Evolutionary conservation across 2,329 filamentous ascomycete genomes (phyloP), one percentile per base, ranked within the genome.

Genomic region (Colletotrichum spinosum): DNA sequence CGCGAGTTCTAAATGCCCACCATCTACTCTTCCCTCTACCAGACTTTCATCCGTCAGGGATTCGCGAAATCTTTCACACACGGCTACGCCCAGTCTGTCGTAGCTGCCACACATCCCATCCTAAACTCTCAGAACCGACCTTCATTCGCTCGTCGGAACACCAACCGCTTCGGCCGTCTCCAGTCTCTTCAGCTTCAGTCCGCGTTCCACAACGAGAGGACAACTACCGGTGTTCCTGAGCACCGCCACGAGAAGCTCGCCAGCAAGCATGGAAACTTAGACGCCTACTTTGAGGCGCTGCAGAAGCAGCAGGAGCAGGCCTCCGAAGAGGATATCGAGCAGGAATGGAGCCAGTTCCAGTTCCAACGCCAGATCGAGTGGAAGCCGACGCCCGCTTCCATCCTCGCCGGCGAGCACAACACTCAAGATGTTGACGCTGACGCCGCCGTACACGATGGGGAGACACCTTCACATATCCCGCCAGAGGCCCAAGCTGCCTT

Each of bases 71-170:
- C 94, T 76, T 92, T 98, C 80, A 95, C 93, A 79, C 93, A 98
- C 88, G 95, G 95, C 82, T 98, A 97, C 87, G 94, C 94, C 73
- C 95, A 98, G 80, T 97, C 94, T 69, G 91, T 98, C 81, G 94
- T 99, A 82, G 96, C 96, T 76, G 95, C 94, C 74, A 93, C 93
- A 70, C 94, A 97, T 69, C 87, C 87, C 61, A 91, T 83, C 86
- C 88, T 85, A 87, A 93, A 90, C 86, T 89, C 83, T 77, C 93
- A 88, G 78, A 89, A 87, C 77, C 85, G 87, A 71, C 86, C 86
- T 68, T 86, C 86, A 73, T 90, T 88, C 74, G 85, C 83, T 67
- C 85, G 86, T 72, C 85, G 84, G 73, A 85, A 83, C 72, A 84
- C 79, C 74, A 83, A 82, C 70, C 83, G 83, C 69, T 80, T 86